Base-by-base conservation (phyloP, 164 flowering plant species). In the Echeveria elegans region DNA sequence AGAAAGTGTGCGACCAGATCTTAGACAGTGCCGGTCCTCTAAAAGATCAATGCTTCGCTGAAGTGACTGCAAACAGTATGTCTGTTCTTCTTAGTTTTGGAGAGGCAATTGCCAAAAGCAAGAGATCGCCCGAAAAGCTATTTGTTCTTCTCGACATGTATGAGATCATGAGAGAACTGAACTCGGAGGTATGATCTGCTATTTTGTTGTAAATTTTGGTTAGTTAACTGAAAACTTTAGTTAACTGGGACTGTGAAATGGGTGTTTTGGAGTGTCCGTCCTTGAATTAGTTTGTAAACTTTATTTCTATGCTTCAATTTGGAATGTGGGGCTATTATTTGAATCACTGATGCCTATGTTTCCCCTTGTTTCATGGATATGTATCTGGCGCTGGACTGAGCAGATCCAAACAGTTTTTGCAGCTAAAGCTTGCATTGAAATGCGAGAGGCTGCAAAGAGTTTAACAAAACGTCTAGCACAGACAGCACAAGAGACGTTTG, bases 31-130 rank as follows among this genome's bases (percentile, higher is more conserved):
- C 45, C 11, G 45, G 45, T 40, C 45, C 45, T 11, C 45, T 40
- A 40, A 40, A 40, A 5, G 45, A 40, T 40, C 45, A 40, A 40
- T 40, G 45, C 11, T 40, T 40, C 45, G 45, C 45, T 40, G 45
- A 40, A 40, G 45, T 40, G 11, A 40, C 45, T 7, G 45, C 45
- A 40, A 40, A 12, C 45, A 40, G 45, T 40, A 40, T 40, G 45
- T 40, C 45, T 40, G 45, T 40, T 40, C 4, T 40, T 15, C 45
- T 40, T 40, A 40, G 45, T 40, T 40, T 94, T 82, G 99, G 99
- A 66, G 96, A 91, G 68, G 97, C 99, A 65, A 89, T 94, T 74
- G 97, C 99, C 50, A 94, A 69, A 75, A 94, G 99, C 82, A 94
- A 91, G 78, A 85, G 99, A 75, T 94, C 99, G 8, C 45, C 45